Evolutionary conservation across 2,329 filamentous ascomycete genomes (phyloP).

Genomic region (Diaporthe amygdali): DNA sequence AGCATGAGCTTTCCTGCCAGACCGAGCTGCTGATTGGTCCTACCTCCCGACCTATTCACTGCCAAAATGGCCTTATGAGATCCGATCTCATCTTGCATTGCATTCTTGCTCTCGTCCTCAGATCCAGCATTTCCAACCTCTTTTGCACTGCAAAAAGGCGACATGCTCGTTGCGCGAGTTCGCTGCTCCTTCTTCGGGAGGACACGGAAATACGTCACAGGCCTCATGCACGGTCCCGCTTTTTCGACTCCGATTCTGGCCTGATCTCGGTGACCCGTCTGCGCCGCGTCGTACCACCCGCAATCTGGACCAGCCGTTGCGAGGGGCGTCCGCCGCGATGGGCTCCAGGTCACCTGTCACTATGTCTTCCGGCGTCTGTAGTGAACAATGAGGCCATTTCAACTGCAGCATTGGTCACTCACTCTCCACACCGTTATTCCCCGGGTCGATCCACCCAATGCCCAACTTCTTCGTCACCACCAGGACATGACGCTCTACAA

Average conservation of each 20-base stretch:
- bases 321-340: not conserved
- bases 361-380: not conserved
- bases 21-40: conserved; percentile 14
- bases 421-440: not conserved
- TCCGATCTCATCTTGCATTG: not conserved
- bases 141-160: not conserved
- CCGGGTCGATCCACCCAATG: not conserved
- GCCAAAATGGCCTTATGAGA: not conserved
- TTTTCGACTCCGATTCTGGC: conserved; percentile 21
- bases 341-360: not conserved
- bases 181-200: not conserved
- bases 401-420: not conserved
- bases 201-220: conserved; percentile 19
- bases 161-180: not conserved
- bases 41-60: not conserved
- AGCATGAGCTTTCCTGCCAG: not conserved
- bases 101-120: not conserved
- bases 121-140: not conserved
- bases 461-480: too few relatives aligned
- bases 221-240: conserved; percentile 20
- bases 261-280: conserved; percentile 23
- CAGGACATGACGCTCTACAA: too few relatives aligned
- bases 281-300: conserved; percentile 8
- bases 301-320: not conserved
- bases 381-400: not conserved